Evolutionary conservation across 192 early-diverging fungal genomes (phyloP).

Genomic region (Coemansia sp.): DNA sequence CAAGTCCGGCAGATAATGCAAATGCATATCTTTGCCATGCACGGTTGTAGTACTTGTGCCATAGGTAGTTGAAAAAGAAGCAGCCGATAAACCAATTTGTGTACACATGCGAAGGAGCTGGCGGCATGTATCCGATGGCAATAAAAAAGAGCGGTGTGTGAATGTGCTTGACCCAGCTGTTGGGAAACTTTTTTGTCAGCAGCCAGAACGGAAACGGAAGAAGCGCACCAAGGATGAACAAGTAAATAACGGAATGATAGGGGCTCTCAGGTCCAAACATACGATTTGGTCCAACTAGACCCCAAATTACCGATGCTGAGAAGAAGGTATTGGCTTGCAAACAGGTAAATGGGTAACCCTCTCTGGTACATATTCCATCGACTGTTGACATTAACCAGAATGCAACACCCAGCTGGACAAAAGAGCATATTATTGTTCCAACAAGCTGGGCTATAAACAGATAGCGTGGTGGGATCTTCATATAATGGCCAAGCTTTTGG

Average conservation of each 20-base stretch:
- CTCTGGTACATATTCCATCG: conserved; percentile 57
- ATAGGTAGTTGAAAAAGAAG: conserved; percentile 70
- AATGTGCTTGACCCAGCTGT: conserved; percentile 61
- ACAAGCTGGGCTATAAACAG: conserved; percentile 77
- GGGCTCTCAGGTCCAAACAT: conserved; percentile 65
- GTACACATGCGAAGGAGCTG: conserved; percentile 57
- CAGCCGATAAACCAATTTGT: conserved; percentile 59
- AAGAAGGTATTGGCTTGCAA: conserved; percentile 63
- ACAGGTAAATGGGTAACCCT: conserved; percentile 67
- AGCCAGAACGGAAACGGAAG: conserved; percentile 76
- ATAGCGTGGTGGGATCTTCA: conserved; percentile 78
- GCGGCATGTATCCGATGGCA: conserved; percentile 62
- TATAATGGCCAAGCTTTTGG: conserved; percentile 77
- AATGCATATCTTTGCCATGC: conserved; percentile 69
- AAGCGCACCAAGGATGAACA: conserved; percentile 64
- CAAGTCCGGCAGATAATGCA: conserved; percentile 58
- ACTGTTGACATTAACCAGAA: conserved; percentile 67
- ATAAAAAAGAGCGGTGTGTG: conserved; percentile 71
- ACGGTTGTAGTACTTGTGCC: conserved; percentile 62
- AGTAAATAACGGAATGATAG: conserved; percentile 55
- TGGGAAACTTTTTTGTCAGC: conserved; percentile 60
- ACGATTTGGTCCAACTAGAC: conserved; percentile 69
- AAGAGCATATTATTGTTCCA: conserved; percentile 69
- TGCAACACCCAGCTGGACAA: conserved; percentile 69
- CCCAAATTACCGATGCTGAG: conserved; percentile 79